These are phyloP conservation scores for Nitzschia putrida DNA, from an alignment of 108 stramenopile species.

Conservation along the genomic window DNA sequence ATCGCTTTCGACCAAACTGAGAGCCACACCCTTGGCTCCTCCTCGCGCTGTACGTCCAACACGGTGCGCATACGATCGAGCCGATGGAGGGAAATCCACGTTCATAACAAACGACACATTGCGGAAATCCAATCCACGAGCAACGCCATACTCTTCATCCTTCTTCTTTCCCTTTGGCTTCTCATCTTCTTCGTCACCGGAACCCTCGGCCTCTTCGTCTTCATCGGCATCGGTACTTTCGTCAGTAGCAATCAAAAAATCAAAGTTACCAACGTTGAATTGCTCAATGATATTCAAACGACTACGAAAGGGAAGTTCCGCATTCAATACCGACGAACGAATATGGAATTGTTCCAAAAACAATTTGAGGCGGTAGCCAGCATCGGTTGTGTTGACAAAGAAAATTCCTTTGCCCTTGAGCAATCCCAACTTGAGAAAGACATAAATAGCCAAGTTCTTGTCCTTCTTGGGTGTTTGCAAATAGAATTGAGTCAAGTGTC, in stretches of 20 bases:
- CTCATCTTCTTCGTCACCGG: conserved; percentile 28
- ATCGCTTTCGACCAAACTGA: conserved; percentile 78
- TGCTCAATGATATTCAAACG: conserved; percentile 94
- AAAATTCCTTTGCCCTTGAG: conserved; percentile 95
- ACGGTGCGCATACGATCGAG: conserved; percentile 94
- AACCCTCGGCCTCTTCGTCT: conserved; percentile 36
- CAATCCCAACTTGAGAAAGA: conserved; percentile 91
- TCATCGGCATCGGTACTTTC: conserved; percentile 72
- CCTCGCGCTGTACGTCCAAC: conserved; percentile 97
- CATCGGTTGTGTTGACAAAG: conserved; percentile 94
- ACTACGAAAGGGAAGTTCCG: conserved; percentile 92
- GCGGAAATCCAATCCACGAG: conserved; percentile 95
- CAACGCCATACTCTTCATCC: conserved; percentile 89
- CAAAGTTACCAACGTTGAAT: conserved; percentile 98
- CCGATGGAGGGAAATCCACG: conserved; percentile 91
- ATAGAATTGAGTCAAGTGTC: conserved; percentile 90
- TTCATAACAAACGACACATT: conserved; percentile 96
- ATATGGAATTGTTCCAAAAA: conserved; percentile 98
- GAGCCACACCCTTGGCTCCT: conserved; percentile 91
- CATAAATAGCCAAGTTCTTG: conserved; percentile 90
- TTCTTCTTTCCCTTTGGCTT: conserved; percentile 47
- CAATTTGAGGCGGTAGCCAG: conserved; percentile 92
- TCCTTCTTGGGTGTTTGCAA: conserved; percentile 77
- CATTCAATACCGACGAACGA: conserved; percentile 93
- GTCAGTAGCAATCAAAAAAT: conserved; percentile 97